Evolutionary conservation across 2,329 filamentous ascomycete species (phyloP), one percentile per base, ranked within the genome.

Genomic region (Aspergillus pseudoglaucus): DNA sequence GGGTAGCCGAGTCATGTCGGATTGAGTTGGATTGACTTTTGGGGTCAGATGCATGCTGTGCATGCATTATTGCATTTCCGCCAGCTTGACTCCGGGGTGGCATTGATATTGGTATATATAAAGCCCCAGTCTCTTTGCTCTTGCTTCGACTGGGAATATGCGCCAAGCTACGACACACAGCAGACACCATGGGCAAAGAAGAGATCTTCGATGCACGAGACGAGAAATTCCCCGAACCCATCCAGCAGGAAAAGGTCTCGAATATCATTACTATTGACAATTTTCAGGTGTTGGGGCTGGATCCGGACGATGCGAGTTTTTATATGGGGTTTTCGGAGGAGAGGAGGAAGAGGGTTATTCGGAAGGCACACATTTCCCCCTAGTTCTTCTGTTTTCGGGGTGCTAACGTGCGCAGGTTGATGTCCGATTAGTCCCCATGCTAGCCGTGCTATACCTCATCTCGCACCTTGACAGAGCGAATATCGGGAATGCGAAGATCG

Each of bases 401-500:
- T 39, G 37, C 7, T 22, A 20, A 40, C 17, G 38, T 40, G 6
- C 17, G 10, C 38, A 57, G 44, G 46, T 58, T 9, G 56, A 58
- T 35, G 17, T 47, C 7, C 51, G 54, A 10, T 50, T 58, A 20
- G 48, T 55, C 8, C 56, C 56, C 5, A 53, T 57, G 27, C 41
- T 58, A 9, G 50, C 53, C 12, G 20, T 48, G 3, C 27, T 58
- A 10, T 64, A 64, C 43, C 48, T 63, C 1, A 45, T 63, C 1
- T 54, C 54, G 10, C 60, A 61, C 46, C 43, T 64, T 6, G 62
- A 63, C 33, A 45, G 60, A 33, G 54, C 60, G 10, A 58, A 59
- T 45, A 63, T 64, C 33, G 62, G 62, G 15, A 62, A 64, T 48
- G 61, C 60, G 1, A 57, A 61, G 10, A 54, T 64, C 7, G 57